Evolutionary conservation across 1,139 yeast species (phyloP).

Genomic region (Suhomyces guaymorum): DNA sequence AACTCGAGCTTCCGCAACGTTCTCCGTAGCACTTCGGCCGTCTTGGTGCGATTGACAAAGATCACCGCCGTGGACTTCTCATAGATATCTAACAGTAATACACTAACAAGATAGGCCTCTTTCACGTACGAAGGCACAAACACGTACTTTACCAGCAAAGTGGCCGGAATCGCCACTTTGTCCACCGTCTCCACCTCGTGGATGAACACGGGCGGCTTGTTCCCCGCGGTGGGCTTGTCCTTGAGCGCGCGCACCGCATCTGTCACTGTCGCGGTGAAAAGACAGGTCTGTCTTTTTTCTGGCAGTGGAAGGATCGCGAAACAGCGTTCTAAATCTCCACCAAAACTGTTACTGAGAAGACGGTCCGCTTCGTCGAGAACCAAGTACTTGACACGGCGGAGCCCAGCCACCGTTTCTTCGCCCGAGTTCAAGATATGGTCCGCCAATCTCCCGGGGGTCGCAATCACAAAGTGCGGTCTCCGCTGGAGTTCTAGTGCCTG

Average conservation of each 20-base stretch:
- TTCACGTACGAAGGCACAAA: constrained; percentile 82
- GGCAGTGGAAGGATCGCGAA: constrained; percentile 71
- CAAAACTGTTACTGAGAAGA: constrained; percentile 78
- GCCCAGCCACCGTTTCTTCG: constrained; percentile 80
- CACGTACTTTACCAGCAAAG: constrained; percentile 57
- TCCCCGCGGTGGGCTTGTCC: constrained; percentile 61
- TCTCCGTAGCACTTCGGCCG: constrained; percentile 85
- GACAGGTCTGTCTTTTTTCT: constrained; percentile 74
- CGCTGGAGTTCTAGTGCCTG: constrained; percentile 81
- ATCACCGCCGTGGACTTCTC: constrained; percentile 72
- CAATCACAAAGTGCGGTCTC: constrained; percentile 91
- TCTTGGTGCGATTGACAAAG: constrained; percentile 85
- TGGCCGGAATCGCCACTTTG: constrained; percentile 75
- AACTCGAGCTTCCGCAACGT: constrained; percentile 71
- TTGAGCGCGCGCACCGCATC: constrained; percentile 84
- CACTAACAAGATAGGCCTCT: constrained; percentile 78
- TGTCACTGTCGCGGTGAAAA: constrained; percentile 95
- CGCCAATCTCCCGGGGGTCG: constrained; percentile 96
- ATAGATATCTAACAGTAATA: constrained; percentile 64
- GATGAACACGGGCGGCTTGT: constrained; percentile 67
- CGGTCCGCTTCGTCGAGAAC: constrained; percentile 98
- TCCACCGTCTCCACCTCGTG: constrained; percentile 80
- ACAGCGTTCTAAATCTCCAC: constrained; percentile 74
- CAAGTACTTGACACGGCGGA: constrained; percentile 72
- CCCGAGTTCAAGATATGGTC: constrained; percentile 89